Evolutionary conservation across 345 rosid species (phyloP), one percentile per base, ranked within the genome.

Genomic region (Combretum micranthum): DNA sequence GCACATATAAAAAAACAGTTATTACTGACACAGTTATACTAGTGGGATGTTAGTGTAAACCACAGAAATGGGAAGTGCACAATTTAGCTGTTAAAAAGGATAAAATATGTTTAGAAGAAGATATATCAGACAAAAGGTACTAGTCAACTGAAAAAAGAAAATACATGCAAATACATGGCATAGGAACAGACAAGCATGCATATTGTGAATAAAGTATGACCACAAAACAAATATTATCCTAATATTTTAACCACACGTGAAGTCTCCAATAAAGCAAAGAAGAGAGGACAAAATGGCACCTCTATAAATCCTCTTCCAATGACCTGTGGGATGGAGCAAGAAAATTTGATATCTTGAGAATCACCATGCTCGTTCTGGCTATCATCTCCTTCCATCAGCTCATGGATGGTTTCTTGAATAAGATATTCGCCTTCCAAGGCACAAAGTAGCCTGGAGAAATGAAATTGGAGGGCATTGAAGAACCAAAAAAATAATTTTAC

Each of bases 231-330:
- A 44, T 18, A 44, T 14, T 43, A 22, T 44, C 37, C 2, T 17
- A 18, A 20, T 11, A 21, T 19, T 26, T 9, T 3, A n/a, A 43
- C 25, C 18, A 13, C n/a, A n/a, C 21, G 21, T 18, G 17, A 13
- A 14, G 1, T 9, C 17, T 49, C 20, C 0, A 10, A n/a, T n/a
- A 18, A 49, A 49, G 22, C 18, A 18, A 17, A 9, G 19, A 15
- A 15, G 20, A 14, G 5, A 42, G 50, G 22, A 64, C 61, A 25
- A 61, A 39, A 20, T 55, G 57, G 63, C 50, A 92, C 99, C 99
- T 94, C 99, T 50, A 94, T 82, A 72, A 87, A 94, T 62, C 99
- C 99, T 73, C 97, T 79, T 66, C 99, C 95, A 45, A 63, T 68
- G 37, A 65, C 65, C 4, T 67, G 43, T 11, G 97, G 89, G 59